Conservation (phyloP, 108 stramenopile genomes). For the Stephanodiscus minutulus region DNA sequence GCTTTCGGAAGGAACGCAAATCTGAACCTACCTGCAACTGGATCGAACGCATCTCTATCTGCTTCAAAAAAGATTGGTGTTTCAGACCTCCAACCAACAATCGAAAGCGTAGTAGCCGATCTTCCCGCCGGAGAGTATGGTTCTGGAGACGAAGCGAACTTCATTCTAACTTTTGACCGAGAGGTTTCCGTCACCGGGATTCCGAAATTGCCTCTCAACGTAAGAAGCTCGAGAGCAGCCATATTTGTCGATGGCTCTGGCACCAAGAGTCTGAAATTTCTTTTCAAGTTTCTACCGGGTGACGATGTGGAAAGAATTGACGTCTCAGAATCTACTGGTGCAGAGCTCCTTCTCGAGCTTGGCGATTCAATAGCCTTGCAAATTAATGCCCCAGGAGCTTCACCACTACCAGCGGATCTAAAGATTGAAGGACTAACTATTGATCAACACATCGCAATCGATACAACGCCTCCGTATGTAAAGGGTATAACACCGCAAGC, state of each 20-base stretch:
- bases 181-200: conserved; percentile 39
- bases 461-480: conserved; percentile 43
- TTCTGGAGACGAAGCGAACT: conserved; percentile 43
- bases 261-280: conserved; percentile 40
- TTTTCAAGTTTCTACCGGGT: conserved; percentile 41
- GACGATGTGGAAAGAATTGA: conserved; percentile 32
- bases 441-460: conserved; percentile 22
- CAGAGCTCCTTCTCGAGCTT: conserved; percentile 16
- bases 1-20: conserved; percentile 44
- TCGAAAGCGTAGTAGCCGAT: conserved; percentile 19
- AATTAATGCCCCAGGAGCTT: conserved; percentile 20
- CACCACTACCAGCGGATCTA: conserved; percentile 30
- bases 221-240: conserved; percentile 35
- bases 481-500: conserved; percentile 27
- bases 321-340: conserved; percentile 6
- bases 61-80: conserved; percentile 33
- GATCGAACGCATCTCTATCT: conserved; percentile 17
- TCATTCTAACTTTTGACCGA: conserved; percentile 47
- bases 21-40: conserved; percentile 25
- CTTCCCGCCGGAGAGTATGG: conserved; percentile 45
- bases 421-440: conserved; percentile 18
- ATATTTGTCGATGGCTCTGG: conserved; percentile 42
- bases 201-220: conserved; percentile 38
- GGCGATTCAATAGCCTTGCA: conserved; percentile 28
- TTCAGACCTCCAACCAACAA: conserved; percentile 29